phyloP scores from a whole-genome alignment of 352 stramenopile genomes.

The Pythium oligandrum region DNA sequence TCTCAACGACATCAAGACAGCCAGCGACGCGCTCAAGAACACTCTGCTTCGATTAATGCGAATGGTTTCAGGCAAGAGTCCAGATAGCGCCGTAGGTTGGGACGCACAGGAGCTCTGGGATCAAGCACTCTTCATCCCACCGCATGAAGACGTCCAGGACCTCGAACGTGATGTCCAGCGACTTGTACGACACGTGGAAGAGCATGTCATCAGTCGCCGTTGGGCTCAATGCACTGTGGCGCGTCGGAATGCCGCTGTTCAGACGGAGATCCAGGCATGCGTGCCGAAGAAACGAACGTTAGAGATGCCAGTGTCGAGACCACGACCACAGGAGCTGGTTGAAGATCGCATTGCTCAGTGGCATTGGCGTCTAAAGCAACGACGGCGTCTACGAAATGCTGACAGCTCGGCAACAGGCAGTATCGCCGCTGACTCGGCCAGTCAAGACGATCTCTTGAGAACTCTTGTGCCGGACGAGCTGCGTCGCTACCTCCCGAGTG shows the following conservation, averaged over 20 bases:
- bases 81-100: conserved; percentile 44
- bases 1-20: conserved; percentile 16
- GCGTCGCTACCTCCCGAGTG: conserved; percentile 16
- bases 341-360: background rate
- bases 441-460: background rate
- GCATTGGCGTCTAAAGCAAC: background rate
- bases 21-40: conserved; percentile 27
- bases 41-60: conserved; percentile 24
- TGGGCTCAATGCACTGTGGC: background rate
- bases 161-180: conserved; percentile 32
- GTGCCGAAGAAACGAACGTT: background rate
- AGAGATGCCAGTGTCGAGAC: background rate
- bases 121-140: conserved; percentile 54
- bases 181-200: conserved; percentile 31
- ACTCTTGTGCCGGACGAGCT: conserved; percentile 28
- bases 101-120: conserved; percentile 47
- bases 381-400: background rate
- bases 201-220: conserved; percentile 16
- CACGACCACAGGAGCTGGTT: background rate
- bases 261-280: conserved; percentile 35
- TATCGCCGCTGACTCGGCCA: background rate
- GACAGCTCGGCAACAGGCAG: background rate
- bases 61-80: conserved; percentile 31
- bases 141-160: conserved; percentile 43
- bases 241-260: conserved; percentile 4